These are phyloP conservation scores for Zea mays DNA, from an alignment of 176 grass and related monocot genomes.

Conservation along the genomic window Zm-B73-REFERENCE-NAM-5.0 NC_050101.1:138714501-138715000, in stretches of 20 bases:
- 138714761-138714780: not conserved
- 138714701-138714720: not conserved
- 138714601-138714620: not conserved
- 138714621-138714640: not conserved
- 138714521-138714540: not conserved
- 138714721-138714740: not conserved
- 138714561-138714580: not conserved
- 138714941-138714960: constrained; percentile 2
- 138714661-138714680: not conserved
- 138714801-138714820: not conserved
- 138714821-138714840: not conserved
- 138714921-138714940: constrained; percentile 1
- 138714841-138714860: not conserved
- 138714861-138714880: not conserved
- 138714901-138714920: not conserved
- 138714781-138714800: not conserved
- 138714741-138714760: not conserved
- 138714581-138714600: not conserved
- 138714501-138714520: not conserved
- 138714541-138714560: not conserved
- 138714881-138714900: not conserved
- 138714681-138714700: not conserved
- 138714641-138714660: not conserved
- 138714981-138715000: not conserved
- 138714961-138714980: not conserved